Evolutionary conservation across 2,329 filamentous ascomycete species (phyloP), one percentile per base, ranked within the genome.

Genomic region (Exophiala lecanii-corni): DNA sequence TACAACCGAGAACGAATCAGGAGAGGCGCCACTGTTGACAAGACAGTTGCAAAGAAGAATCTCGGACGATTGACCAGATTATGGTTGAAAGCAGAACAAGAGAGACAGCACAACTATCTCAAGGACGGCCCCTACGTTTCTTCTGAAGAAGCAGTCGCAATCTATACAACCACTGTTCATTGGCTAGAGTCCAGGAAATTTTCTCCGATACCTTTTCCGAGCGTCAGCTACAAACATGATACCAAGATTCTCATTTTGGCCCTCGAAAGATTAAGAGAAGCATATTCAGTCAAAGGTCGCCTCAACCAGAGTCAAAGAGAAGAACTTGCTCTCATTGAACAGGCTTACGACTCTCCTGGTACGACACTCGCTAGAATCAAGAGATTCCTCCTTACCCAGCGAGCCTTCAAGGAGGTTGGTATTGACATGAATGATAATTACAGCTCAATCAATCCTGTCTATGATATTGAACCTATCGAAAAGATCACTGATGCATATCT

Each of bases 351-450:
- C 62, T 96, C 89, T 50, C 92, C 94, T 2, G 92, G 92, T 47
- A 98, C 92, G 1, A 97, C 92, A 0, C 66, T 98, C 45, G 91
- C 95, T 51, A 79, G 92, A 45, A 98, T 98, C 70, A 98, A 98
- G 74, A 85, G 92, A 36, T 97, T 97, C 73, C 73, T 98, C 50
- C 79, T 98, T 33, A 98, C 94, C 0, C 92, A 98, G 62, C 81
- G 92, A 64, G 92, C 94, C 1, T 98, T 98, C 77, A 98, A 98
- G 69, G 92, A 98, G 68, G 92, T 98, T 33, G 92, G 91, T 42
- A 98, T 98, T 55, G 92, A 98, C 62, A 98, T 98, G 92, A 98
- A 98, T 64, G 92, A 98, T 70, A 98, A 98, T 61, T 98, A 98
- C 70, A 97, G 82, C 73, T 91, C 88, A 13, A 98, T 98, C 72